Percentiles rank a stretch among this genome's conserved stretches.
Evolutionary conservation across 2,329 filamentous ascomycete species (phyloP).

Genomic region (Colletotrichum limetticola): DNA sequence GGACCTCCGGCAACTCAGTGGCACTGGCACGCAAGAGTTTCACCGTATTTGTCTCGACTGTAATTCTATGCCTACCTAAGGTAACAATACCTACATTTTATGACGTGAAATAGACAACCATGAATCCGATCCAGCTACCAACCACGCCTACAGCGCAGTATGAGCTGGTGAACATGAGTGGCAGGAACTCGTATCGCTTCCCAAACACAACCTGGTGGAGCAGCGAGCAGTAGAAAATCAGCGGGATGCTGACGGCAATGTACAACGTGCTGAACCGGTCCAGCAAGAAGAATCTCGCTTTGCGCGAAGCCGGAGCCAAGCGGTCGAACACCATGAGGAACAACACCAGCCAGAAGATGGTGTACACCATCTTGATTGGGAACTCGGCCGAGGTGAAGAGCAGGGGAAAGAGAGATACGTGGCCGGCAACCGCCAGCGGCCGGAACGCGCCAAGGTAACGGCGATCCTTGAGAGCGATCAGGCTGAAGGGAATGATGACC

Average conservation of each 20-base stretch:
- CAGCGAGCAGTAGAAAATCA: slow-evolving; percentile 89
- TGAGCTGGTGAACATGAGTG: slow-evolving; percentile 95
- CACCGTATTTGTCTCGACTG: neutral
- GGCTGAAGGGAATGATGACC: slow-evolving; percentile 93
- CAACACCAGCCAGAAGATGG: slow-evolving; percentile 87
- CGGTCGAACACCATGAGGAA: slow-evolving; percentile 90
- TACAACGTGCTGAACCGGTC: slow-evolving; percentile 93
- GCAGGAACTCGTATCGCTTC: slow-evolving; percentile 85
- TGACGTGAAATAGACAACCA: slow-evolving; percentile 86
- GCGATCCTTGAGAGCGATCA: slow-evolving; percentile 89
- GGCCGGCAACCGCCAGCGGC: slow-evolving; percentile 90
- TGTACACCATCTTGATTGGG: slow-evolving; percentile 93
- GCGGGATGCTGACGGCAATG: slow-evolving; percentile 86
- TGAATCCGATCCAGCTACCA: slow-evolving; percentile 93
- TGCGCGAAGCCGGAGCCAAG: slow-evolving; percentile 83
- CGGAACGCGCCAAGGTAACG: slow-evolving; percentile 92
- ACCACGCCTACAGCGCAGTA: slow-evolving; percentile 96
- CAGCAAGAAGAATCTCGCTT: slow-evolving; percentile 86
- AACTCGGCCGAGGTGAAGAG: slow-evolving; percentile 94
- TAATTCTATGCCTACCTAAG: neutral
- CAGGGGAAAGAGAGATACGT: slow-evolving; percentile 94
- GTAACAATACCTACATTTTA: slow-evolving; percentile 40
- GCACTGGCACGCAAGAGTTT: slow-evolving; percentile 28
- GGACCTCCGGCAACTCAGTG: slow-evolving; percentile 26
- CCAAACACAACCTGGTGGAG: slow-evolving; percentile 88